These are phyloP conservation scores for Penicillium paradoxum DNA, from an alignment of 495 filamentous ascomycete species.

Conservation along the genomic window DNA sequence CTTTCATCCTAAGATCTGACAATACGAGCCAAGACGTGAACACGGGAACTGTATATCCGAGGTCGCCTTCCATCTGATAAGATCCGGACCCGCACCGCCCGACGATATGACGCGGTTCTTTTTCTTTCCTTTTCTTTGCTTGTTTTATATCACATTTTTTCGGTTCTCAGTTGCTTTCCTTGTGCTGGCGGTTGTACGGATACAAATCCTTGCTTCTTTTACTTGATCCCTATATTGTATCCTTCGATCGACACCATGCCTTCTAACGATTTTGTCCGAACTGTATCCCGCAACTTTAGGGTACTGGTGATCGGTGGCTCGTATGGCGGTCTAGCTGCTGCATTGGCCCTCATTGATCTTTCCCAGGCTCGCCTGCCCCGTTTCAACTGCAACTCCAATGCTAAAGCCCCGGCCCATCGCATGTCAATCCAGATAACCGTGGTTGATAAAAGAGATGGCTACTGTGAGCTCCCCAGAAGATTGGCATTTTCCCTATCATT, in stretches of 20 bases:
- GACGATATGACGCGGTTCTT: neutral
- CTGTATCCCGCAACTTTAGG: conserved; percentile 25
- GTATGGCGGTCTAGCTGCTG: conserved; percentile 58
- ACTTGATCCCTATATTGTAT: neutral
- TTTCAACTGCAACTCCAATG: conserved; percentile 28
- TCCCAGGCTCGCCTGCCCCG: conserved; percentile 40
- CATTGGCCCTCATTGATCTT: conserved; percentile 57
- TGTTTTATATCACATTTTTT: neutral
- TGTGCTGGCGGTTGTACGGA: too few relatives aligned
- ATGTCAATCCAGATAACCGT: conserved; percentile 59
- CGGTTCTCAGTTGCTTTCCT: neutral
- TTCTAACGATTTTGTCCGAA: conserved; percentile 26
- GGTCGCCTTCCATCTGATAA: conserved; percentile 10
- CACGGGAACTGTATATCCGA: neutral
- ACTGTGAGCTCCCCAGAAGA: conserved; percentile 43
- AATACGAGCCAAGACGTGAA: conserved; percentile 3
- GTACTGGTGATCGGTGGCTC: conserved; percentile 59
- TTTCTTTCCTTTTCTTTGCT: neutral
- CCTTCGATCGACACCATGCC: conserved; percentile 21
- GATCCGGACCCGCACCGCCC: conserved; percentile 1
- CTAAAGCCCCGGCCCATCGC: conserved; percentile 24
- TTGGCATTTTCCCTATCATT: neutral
- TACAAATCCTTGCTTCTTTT: neutral
- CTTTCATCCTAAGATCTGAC: conserved; percentile 6
- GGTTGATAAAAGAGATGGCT: conserved; percentile 67